Conservation (phyloP, 2,329 filamentous ascomycete species). For the Leptographium procerum region DNA sequence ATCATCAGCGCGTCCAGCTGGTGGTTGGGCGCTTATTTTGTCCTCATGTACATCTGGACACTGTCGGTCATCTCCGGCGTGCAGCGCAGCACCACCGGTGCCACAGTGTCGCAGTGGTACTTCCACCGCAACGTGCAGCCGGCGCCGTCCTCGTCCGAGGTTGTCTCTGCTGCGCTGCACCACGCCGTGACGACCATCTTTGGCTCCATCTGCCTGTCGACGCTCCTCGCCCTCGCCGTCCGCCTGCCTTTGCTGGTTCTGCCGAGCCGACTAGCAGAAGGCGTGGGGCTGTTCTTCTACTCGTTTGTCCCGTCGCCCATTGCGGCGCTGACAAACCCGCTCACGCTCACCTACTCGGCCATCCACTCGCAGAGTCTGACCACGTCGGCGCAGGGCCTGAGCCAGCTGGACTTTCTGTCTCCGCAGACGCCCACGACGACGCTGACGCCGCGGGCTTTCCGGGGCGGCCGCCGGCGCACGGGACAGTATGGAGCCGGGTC, state of each 20-base stretch:
- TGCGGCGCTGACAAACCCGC: constrained; percentile 74
- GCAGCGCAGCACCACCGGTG: constrained; percentile 82
- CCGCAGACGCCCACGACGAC: constrained; percentile 64
- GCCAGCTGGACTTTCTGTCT: constrained; percentile 71
- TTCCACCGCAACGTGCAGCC: constrained; percentile 84
- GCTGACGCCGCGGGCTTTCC: constrained; percentile 44
- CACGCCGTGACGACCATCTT: constrained; percentile 82
- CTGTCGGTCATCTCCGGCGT: constrained; percentile 77
- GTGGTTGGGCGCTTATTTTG: constrained; percentile 90
- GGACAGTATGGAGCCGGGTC: constrained; percentile 16
- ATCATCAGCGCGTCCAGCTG: constrained; percentile 81
- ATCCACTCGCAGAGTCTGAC: constrained; percentile 82
- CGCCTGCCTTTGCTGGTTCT: constrained; percentile 77
- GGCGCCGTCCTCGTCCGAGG: constrained; percentile 62
- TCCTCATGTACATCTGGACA: constrained; percentile 93
- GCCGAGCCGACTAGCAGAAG: constrained; percentile 52
- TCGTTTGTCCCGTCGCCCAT: constrained; percentile 78
- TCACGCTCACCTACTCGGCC: constrained; percentile 84
- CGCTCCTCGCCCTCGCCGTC: constrained; percentile 67
- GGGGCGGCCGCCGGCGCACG: constrained; percentile 6
- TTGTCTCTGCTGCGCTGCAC: constrained; percentile 70
- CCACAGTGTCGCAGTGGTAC: constrained; percentile 97
- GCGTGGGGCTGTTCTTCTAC: constrained; percentile 53
- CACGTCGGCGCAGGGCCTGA: constrained; percentile 65
- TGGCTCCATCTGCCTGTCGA: constrained; percentile 83